A percentile compares a stretch with the other conserved stretches of the same genome.
phyloP scores from a whole-genome alignment of 2,329 filamentous ascomycete species.

The Diaporthe aspalathi region DNA sequence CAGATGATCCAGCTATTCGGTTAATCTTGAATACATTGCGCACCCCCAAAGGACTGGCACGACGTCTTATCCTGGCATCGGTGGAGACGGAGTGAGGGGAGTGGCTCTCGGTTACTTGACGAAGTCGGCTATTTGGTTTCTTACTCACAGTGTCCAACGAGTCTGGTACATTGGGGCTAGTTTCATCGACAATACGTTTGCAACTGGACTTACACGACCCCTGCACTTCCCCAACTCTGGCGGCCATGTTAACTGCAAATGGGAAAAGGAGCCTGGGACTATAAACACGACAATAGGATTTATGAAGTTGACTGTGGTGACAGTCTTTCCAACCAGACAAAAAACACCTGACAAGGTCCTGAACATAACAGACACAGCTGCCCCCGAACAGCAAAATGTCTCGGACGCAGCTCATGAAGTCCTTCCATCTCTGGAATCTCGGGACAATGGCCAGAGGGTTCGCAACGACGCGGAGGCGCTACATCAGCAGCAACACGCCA shows the following conservation, averaged over 20 bases:
- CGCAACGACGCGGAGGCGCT: neutral
- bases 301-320: too few relatives aligned
- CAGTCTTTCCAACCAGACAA: too few relatives aligned
- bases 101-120: neutral
- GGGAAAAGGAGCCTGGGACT: too few relatives aligned
- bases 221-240: neutral
- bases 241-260: neutral
- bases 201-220: neutral
- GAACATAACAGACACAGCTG: neutral
- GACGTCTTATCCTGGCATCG: neutral
- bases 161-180: rapidly evolving
- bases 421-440: neutral
- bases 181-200: neutral
- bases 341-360: neutral
- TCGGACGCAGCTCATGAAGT: neutral
- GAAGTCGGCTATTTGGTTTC: conserved; percentile 1
- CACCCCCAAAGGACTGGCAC: neutral
- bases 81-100: neutral
- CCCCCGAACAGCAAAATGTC: neutral
- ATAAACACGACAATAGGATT: too few relatives aligned
- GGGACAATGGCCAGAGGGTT: neutral
- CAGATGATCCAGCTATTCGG: neutral
- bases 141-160: neutral
- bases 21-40: neutral
- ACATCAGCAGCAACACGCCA: neutral